Conservation (phyloP, 768 basidiomycete species). For the Trametes sanguinea region DNA sequence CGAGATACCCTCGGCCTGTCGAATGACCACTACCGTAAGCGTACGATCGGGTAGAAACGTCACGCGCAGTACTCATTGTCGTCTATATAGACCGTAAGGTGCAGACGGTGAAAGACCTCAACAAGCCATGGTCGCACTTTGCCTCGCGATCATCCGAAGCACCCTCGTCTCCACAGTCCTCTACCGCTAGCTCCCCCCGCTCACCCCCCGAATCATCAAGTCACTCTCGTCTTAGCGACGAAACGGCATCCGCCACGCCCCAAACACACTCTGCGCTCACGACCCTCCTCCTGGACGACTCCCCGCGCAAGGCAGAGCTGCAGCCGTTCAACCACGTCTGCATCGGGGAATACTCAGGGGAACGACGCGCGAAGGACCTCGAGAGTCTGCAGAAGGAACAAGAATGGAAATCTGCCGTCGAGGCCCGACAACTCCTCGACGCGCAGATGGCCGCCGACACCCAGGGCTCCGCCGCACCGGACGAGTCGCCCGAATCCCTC, state of each 20-base stretch:
- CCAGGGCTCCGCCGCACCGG: not conserved
- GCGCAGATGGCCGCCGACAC: slow-evolving; percentile 14
- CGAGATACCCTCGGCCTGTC: slow-evolving; percentile 75
- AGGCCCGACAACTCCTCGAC: slow-evolving; percentile 21
- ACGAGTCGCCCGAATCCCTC: not conserved
- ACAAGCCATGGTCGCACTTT: slow-evolving; percentile 63
- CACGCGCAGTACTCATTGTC: slow-evolving; percentile 28
- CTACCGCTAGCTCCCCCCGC: slow-evolving; percentile 18
- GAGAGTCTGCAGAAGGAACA: slow-evolving; percentile 28
- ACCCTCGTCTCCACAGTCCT: slow-evolving; percentile 17
- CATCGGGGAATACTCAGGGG: slow-evolving; percentile 63
- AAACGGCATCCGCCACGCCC: not conserved
- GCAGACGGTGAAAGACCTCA: slow-evolving; percentile 74
- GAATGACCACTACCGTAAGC: slow-evolving; percentile 64
- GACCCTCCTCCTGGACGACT: slow-evolving; percentile 56
- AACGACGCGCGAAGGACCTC: slow-evolving; percentile 44
- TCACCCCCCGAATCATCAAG: slow-evolving; percentile 6
- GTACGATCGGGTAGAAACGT: no score
- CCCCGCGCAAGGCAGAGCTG: slow-evolving; percentile 54
- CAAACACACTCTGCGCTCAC: slow-evolving; percentile 45
- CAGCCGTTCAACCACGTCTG: slow-evolving; percentile 86
- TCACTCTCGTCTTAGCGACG: slow-evolving; percentile 1
- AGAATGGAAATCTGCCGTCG: slow-evolving; percentile 23
- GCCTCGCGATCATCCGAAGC: not conserved
- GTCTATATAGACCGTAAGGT: slow-evolving; percentile 37